phyloP scores from a whole-genome alignment of 305 asterid species.

The Fraxinus floribunda region DNA sequence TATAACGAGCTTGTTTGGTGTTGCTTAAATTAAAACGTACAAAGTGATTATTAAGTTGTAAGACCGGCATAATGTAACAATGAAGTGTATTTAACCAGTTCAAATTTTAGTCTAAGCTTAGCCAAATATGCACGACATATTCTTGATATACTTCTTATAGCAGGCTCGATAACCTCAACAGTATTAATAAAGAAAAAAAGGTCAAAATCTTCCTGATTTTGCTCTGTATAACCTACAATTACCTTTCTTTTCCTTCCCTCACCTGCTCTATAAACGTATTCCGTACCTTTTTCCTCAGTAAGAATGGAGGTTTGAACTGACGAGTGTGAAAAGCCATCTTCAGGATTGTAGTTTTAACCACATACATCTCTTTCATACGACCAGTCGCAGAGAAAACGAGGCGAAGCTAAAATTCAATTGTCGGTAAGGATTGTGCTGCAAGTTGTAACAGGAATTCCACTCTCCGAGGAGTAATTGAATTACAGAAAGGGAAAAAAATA shows the following conservation, averaged over 20 bases:
- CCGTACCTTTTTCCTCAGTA: not conserved
- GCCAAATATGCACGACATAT: not conserved
- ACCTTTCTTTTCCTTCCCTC: not conserved
- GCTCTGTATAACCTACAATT: not conserved
- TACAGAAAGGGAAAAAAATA: not conserved
- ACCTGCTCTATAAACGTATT: not conserved
- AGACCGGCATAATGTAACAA: not conserved
- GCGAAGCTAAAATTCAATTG: not conserved
- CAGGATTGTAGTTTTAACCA: not conserved
- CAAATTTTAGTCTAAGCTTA: not conserved
- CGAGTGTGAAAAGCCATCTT: not conserved
- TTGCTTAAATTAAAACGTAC: not conserved
- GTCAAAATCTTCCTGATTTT: not conserved
- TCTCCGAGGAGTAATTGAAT: not conserved
- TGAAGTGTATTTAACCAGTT: not conserved
- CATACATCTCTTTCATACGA: not conserved
- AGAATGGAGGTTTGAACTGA: not conserved
- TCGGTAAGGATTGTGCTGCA: not conserved
- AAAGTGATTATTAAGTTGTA: not conserved
- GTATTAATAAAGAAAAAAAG: not conserved
- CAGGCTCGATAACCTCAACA: not conserved
- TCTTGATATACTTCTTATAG: not conserved
- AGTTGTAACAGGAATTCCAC: not conserved
- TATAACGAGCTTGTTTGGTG: not conserved
- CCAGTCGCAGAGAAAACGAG: not conserved